Conservation (phyloP, 2,329 filamentous ascomycete genomes). For the Westerdykella ornata region DNA sequence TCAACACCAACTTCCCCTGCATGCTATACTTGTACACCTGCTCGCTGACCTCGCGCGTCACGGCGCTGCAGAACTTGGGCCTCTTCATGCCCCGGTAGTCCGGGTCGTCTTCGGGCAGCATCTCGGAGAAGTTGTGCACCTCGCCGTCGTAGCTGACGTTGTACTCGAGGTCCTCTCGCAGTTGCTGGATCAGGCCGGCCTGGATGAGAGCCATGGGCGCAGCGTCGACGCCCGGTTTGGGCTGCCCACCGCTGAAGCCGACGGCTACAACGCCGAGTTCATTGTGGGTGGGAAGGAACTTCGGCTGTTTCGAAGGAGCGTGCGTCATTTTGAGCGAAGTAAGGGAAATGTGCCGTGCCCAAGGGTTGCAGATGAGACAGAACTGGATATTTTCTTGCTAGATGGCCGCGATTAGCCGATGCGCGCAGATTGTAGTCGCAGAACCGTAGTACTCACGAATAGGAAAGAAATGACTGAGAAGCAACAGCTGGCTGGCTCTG, state of each 20-base stretch:
- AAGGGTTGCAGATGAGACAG: not conserved
- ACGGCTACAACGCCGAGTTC: conserved; percentile 90
- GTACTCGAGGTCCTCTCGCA: conserved; percentile 81
- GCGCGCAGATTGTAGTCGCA: not conserved
- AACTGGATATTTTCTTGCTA: not conserved
- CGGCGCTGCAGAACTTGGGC: conserved; percentile 75
- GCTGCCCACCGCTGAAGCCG: conserved; percentile 92
- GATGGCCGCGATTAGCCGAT: not conserved
- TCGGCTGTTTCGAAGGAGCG: conserved; percentile 55
- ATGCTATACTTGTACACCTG: conserved; percentile 85
- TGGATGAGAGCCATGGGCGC: conserved; percentile 85
- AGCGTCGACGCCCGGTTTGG: conserved; percentile 85
- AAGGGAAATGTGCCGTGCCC: not conserved
- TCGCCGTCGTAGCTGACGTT: conserved; percentile 74
- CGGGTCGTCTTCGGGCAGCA: conserved; percentile 65
- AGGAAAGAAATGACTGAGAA: not conserved
- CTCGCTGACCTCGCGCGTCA: conserved; percentile 69
- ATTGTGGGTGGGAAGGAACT: conserved; percentile 71
- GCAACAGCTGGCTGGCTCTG: not conserved
- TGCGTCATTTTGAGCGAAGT: conserved; percentile 42
- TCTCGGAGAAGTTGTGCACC: conserved; percentile 74
- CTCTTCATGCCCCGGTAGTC: conserved; percentile 92
- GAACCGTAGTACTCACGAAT: not conserved
- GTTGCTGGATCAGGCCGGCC: conserved; percentile 75
- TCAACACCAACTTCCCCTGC: conserved; percentile 80